These are phyloP conservation scores for Hyphopichia wangnamkhiaoensis DNA, from an alignment of 1,139 yeast genomes.

Conservation along the genomic window DNA sequence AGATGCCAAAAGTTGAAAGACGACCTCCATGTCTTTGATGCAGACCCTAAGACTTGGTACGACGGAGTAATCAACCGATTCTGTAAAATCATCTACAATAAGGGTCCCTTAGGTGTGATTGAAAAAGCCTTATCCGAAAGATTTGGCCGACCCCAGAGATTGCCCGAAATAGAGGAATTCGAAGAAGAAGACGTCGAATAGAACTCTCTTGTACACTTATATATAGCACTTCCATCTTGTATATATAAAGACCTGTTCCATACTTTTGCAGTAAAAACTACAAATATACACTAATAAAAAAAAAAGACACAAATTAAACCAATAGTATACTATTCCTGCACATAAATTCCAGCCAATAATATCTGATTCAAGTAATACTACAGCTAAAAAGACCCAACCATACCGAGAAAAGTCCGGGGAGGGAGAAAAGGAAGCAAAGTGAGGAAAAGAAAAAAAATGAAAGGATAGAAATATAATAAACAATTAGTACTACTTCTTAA, in stretches of 20 bases:
- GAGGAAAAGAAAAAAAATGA: not conserved
- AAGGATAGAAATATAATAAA: not conserved
- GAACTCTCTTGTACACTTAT: not conserved
- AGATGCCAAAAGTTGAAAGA: conserved; percentile 31
- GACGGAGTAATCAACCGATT: conserved; percentile 34
- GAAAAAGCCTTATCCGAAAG: conserved; percentile 44
- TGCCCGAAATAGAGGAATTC: conserved; percentile 43
- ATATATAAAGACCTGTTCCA: not conserved
- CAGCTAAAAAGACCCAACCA: not conserved
- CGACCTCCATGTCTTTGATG: conserved; percentile 21
- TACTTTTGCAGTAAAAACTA: too few relatives aligned
- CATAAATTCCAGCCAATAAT: conserved; percentile 4
- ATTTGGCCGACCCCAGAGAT: conserved; percentile 34
- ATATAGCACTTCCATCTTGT: not conserved
- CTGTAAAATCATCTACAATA: conserved; percentile 40
- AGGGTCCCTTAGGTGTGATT: conserved; percentile 46
- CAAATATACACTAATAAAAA: not conserved
- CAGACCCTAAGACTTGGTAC: conserved; percentile 32
- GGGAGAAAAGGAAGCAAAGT: not conserved
- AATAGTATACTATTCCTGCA: not conserved
- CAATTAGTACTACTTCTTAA: too few relatives aligned
- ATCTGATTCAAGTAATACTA: conserved; percentile 1
- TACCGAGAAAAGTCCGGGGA: conserved; percentile 6
- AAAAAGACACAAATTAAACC: not conserved
- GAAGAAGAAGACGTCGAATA: conserved; percentile 40